Evolutionary conservation across 495 filamentous ascomycete genomes (phyloP).

Genomic region (Cenococcum geophilum): DNA sequence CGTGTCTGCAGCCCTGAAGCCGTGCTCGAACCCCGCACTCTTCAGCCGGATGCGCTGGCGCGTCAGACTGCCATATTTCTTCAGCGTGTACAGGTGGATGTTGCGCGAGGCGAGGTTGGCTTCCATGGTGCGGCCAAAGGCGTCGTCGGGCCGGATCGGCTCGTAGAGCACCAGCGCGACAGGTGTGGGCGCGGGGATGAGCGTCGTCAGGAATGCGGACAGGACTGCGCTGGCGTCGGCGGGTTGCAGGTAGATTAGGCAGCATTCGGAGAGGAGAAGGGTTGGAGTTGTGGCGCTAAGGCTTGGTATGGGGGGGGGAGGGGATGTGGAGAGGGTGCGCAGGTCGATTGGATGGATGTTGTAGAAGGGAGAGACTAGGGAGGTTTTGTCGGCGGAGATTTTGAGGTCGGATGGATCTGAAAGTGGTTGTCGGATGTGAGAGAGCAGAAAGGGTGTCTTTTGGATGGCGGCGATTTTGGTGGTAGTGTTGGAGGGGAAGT

Average conservation of each 20-base stretch:
- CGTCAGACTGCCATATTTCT: constrained; percentile 56
- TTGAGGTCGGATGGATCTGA: constrained; percentile 24
- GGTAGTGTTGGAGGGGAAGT: constrained; percentile 69
- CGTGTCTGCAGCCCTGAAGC: constrained; percentile 59
- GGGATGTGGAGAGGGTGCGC: constrained; percentile 47
- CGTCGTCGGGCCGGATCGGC: constrained; percentile 71
- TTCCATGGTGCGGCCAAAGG: constrained; percentile 87
- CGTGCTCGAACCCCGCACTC: constrained; percentile 52
- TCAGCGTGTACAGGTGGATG: constrained; percentile 77
- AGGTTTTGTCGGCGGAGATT: constrained; percentile 40
- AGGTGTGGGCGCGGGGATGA: constrained; percentile 43
- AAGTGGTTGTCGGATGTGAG: constrained; percentile 8
- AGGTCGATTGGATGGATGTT: constrained; percentile 80
- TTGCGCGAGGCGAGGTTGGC: constrained; percentile 80
- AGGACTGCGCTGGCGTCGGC: constrained; percentile 57
- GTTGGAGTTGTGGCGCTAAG: constrained; percentile 57
- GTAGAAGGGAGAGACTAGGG: constrained; percentile 50
- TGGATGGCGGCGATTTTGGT: constrained; percentile 55
- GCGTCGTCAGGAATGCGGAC: constrained; percentile 54
- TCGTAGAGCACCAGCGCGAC: constrained; percentile 78
- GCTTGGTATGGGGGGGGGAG: constrained; percentile 36
- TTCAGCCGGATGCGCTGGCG: constrained; percentile 62
- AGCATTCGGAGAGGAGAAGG: constrained; percentile 86
- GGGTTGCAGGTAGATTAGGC: constrained; percentile 76
- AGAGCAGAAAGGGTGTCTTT: constrained; percentile 36